These are phyloP conservation scores for Akanthomyces muscarius DNA, from an alignment of 2,329 filamentous ascomycete genomes.

Conservation along the genomic window DNA sequence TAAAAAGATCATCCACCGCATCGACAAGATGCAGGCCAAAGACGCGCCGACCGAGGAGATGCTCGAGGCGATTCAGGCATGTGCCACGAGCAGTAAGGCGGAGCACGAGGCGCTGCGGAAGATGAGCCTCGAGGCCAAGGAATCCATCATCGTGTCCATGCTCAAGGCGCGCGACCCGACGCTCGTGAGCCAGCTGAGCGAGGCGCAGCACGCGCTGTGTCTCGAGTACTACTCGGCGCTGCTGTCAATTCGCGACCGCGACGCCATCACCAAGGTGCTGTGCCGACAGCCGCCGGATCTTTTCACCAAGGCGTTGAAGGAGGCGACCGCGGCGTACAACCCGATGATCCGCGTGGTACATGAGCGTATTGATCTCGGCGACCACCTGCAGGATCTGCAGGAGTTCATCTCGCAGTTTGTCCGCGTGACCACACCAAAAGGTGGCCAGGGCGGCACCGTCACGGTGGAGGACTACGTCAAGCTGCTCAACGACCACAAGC, in stretches of 20 bases:
- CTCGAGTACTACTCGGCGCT: conserved; percentile 67
- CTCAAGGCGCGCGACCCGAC: conserved; percentile 50
- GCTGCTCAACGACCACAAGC: conserved; percentile 61
- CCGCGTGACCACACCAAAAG: conserved; percentile 45
- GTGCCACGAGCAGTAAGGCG: conserved; percentile 48
- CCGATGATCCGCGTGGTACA: conserved; percentile 71
- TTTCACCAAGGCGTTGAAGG: conserved; percentile 64
- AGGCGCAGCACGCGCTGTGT: conserved; percentile 59
- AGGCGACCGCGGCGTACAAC: conserved; percentile 64
- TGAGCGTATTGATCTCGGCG: conserved; percentile 65
- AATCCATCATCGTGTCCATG: conserved; percentile 66
- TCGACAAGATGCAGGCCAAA: conserved; percentile 51
- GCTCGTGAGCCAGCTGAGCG: conserved; percentile 45
- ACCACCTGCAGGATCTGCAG: conserved; percentile 63
- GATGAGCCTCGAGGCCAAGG: conserved; percentile 45
- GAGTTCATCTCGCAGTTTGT: conserved; percentile 69
- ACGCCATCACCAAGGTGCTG: conserved; percentile 61
- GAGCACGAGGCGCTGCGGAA: conserved; percentile 57
- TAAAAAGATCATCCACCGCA: conserved; percentile 58
- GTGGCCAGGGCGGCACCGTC: conserved; percentile 26
- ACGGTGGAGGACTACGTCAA: conserved; percentile 69
- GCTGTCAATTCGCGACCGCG: conserved; percentile 70
- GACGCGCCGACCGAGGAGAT: conserved; percentile 55
- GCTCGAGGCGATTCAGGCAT: conserved; percentile 55
- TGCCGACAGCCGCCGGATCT: conserved; percentile 68